Evolutionary conservation across 139 green algal species (phyloP), one percentile per base, ranked within the genome.

Genomic region (Gonium pectorale): DNA sequence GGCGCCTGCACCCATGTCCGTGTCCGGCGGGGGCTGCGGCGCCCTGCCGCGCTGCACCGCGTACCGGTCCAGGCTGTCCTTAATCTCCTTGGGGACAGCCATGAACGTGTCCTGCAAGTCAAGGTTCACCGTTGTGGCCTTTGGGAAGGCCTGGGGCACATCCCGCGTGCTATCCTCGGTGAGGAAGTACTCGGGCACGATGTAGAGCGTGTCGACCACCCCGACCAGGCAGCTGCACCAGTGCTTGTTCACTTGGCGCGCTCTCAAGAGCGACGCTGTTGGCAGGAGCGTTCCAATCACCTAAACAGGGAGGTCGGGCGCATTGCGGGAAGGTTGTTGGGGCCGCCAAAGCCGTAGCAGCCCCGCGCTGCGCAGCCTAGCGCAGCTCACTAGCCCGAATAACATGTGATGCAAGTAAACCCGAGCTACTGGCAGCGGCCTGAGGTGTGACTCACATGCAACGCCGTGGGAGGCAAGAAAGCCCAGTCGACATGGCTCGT

Each of bases 21-120:
- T 0, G 22, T 33, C 37, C 5, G 33, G 19, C 19, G 13, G 33
- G 17, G 5, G 8, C 24, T 3, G 35, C 17, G 29, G 67, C 67
- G 13, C 26, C 8, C 67, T 40, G 0, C 1, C 29, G 6, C 59
- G 59, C 29, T 71, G 59, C 13, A 29, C 46, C 21, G 59, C 38
- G 43, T 83, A 73, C 31, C 62, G 43, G 43, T 83, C 77, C 38
- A 83, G 77, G 59, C 77, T 83, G 31, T 64, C 62, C 44, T 83
- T 83, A 9, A 83, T 62, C 8, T 72, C 79, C 33, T 75, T n/a
- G 0, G 64, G 46, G 11, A 77, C 64, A 3, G 79, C 64, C 46
- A 77, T 85, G 31, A 85, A 85, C 4, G 79, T 85, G 46, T 85
- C 79, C 46, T 85, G 79, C 64, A 85, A 41, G 44, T 85, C 79